A percentile compares a stretch with the other conserved stretches of the same genome.
Evolutionary conservation across 1,284 basidiomycete genomes (phyloP).

Genomic region (Meripilus lineatus): DNA sequence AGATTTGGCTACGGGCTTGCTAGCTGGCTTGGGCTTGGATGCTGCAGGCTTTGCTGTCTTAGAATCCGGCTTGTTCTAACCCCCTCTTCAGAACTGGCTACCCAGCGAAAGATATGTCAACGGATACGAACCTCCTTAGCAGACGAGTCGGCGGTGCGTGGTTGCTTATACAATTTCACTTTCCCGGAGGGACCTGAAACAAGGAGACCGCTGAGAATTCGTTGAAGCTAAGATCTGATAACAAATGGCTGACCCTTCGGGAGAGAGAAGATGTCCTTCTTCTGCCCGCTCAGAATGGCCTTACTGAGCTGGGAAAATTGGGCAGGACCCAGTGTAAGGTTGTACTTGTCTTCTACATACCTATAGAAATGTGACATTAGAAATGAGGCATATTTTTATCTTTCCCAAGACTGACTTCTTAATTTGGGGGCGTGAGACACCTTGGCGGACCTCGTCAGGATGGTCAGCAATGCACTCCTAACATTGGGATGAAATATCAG

Average conservation of each 20-base stretch:
- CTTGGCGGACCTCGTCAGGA: slow-evolving; percentile 74
- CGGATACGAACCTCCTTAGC: slow-evolving; percentile 60
- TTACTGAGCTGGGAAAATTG: slow-evolving; percentile 79
- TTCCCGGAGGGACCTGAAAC: slow-evolving; percentile 65
- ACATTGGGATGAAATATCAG: slow-evolving; percentile 14
- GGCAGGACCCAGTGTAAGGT: slow-evolving; percentile 71
- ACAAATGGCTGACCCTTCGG: slow-evolving; percentile 74
- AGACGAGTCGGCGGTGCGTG: slow-evolving; percentile 40
- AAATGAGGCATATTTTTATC: not conserved
- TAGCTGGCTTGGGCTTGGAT: slow-evolving; percentile 18
- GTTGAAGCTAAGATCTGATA: not conserved
- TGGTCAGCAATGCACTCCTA: slow-evolving; percentile 80
- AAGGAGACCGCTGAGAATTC: too few species aligned
- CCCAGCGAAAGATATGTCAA: slow-evolving; percentile 9
- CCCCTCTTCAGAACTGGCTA: slow-evolving; percentile 8
- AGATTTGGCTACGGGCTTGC: slow-evolving; percentile 19
- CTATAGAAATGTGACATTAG: slow-evolving; percentile 24
- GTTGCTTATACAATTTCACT: slow-evolving; percentile 74
- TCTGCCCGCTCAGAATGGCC: slow-evolving; percentile 76
- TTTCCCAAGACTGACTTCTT: slow-evolving; percentile 67
- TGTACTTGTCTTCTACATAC: slow-evolving; percentile 78
- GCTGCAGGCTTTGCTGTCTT: slow-evolving; percentile 15
- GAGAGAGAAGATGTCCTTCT: slow-evolving; percentile 76
- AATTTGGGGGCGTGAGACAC: slow-evolving; percentile 88
- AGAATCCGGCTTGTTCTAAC: slow-evolving; percentile 54